These are phyloP conservation scores for Suillus americanus DNA, from an alignment of 768 basidiomycete species.

Conservation along the genomic window DNA sequence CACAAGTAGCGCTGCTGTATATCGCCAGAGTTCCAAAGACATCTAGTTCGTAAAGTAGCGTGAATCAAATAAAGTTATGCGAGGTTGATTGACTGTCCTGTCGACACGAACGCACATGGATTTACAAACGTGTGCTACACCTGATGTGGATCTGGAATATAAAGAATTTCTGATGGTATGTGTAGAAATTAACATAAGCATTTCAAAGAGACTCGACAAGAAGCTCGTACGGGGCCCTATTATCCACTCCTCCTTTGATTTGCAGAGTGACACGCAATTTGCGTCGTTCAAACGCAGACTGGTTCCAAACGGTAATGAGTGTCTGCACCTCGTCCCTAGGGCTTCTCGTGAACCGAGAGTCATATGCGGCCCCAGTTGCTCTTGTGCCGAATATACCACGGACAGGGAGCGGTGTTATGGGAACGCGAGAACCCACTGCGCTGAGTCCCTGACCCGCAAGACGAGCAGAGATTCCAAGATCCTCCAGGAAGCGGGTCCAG, in stretches of 20 bases:
- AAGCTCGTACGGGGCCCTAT: slow-evolving; percentile 14
- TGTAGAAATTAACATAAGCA: background rate
- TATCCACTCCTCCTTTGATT: slow-evolving; percentile 3
- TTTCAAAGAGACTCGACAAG: slow-evolving; percentile 28
- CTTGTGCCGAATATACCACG: slow-evolving; percentile 19
- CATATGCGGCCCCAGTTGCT: slow-evolving; percentile 18
- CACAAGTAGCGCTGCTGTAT: background rate
- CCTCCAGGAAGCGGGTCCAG: slow-evolving; percentile 31
- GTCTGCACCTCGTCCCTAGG: slow-evolving; percentile 24
- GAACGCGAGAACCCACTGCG: slow-evolving; percentile 24
- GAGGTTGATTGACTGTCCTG: background rate
- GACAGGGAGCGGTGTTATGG: slow-evolving; percentile 12
- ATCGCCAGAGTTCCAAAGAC: background rate
- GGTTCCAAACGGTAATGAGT: slow-evolving; percentile 29
- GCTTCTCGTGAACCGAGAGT: slow-evolving; percentile 19
- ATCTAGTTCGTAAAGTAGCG: background rate
- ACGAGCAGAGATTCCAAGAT: slow-evolving; percentile 28
- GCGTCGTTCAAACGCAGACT: slow-evolving; percentile 33
- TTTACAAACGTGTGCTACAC: background rate
- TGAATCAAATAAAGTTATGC: background rate
- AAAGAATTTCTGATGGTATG: background rate
- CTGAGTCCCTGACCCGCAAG: slow-evolving; percentile 21
- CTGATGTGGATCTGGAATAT: background rate
- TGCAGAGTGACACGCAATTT: slow-evolving; percentile 24
- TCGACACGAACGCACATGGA: background rate